A percentile compares a stretch with the other conserved stretches of the same genome.
Evolutionary conservation across 352 stramenopile species (phyloP).

Genomic region (Globisporangium abappressorium): DNA sequence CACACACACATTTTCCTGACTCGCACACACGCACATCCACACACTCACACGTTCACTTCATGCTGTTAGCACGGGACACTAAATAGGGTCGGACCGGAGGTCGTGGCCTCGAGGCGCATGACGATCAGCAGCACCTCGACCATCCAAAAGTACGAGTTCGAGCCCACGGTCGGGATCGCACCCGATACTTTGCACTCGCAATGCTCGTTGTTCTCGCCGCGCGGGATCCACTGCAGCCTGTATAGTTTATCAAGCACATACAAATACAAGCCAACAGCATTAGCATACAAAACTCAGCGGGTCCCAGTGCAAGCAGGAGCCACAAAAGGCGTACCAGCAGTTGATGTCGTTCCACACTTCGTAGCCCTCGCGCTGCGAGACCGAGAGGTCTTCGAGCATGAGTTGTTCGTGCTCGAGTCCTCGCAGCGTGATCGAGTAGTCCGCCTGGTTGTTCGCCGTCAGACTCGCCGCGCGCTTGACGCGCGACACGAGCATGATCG

Average conservation of each 20-base stretch:
- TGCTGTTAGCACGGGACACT: not conserved
- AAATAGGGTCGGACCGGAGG: constrained; percentile 1
- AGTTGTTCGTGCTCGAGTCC: constrained; percentile 16
- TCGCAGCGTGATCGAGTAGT: constrained; percentile 15
- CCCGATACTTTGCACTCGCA: constrained; percentile 20
- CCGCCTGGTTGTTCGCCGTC: not conserved
- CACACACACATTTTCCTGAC: not conserved
- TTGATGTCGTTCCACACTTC: constrained; percentile 24
- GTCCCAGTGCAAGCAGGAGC: not conserved
- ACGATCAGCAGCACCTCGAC: constrained; percentile 21
- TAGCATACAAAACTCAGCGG: not conserved
- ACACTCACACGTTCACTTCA: not conserved
- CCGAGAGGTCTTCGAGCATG: constrained; percentile 17
- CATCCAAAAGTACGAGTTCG: constrained; percentile 22
- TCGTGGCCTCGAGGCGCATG: constrained; percentile 14
- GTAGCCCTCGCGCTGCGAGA: constrained; percentile 11
- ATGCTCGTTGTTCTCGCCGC: constrained; percentile 8
- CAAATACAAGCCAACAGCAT: not conserved
- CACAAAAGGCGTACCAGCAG: constrained; percentile 12
- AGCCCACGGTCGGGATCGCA: constrained; percentile 17
- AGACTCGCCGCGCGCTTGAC: not conserved
- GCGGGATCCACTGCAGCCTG: constrained; percentile 17
- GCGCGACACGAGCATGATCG: constrained; percentile 15
- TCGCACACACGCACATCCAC: not conserved
- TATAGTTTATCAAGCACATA: not conserved